A percentile compares a stretch with the other conserved stretches of the same genome.
Conservation (phyloP, 805 yeast genomes). For the Jamesozyma piceae region DNA sequence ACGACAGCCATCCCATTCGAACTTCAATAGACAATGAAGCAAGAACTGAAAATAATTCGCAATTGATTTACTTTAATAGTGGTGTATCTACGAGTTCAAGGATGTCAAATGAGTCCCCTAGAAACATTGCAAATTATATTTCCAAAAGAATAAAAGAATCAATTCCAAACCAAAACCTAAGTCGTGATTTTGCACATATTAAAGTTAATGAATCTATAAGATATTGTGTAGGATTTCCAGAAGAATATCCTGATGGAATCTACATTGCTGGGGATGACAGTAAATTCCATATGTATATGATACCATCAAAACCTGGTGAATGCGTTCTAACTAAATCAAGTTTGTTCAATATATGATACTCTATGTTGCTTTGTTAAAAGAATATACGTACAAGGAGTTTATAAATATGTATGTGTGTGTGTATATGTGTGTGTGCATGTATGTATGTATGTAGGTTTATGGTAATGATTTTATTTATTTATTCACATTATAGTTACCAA, state of each 20-base stretch:
- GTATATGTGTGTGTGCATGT: not conserved
- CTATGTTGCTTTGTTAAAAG: not conserved
- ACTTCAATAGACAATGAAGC: not conserved
- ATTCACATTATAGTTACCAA: not conserved
- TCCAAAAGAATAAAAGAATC: slow-evolving; percentile 22
- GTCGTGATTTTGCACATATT: slow-evolving; percentile 26
- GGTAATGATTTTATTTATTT: not conserved
- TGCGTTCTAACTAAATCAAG: slow-evolving; percentile 24
- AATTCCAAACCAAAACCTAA: slow-evolving; percentile 24
- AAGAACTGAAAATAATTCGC: not conserved
- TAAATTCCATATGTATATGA: slow-evolving; percentile 17
- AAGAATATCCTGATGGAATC: slow-evolving; percentile 24
- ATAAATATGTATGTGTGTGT: not conserved
- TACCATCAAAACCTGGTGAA: slow-evolving; percentile 22
- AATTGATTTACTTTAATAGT: not conserved
- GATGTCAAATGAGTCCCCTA: slow-evolving; percentile 10
- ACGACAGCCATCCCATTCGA: not conserved
- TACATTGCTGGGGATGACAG: slow-evolving; percentile 27
- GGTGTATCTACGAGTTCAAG: not conserved
- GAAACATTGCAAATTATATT: slow-evolving; percentile 18
- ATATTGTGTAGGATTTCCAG: slow-evolving; percentile 26
- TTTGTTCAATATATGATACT: slow-evolving; percentile 2
- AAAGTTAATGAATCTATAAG: slow-evolving; percentile 14
- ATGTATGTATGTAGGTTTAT: not conserved
- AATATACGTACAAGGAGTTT: not conserved